phyloP scores from a whole-genome alignment of 768 basidiomycete genomes.

The Phanerochaete sordida region DNA sequence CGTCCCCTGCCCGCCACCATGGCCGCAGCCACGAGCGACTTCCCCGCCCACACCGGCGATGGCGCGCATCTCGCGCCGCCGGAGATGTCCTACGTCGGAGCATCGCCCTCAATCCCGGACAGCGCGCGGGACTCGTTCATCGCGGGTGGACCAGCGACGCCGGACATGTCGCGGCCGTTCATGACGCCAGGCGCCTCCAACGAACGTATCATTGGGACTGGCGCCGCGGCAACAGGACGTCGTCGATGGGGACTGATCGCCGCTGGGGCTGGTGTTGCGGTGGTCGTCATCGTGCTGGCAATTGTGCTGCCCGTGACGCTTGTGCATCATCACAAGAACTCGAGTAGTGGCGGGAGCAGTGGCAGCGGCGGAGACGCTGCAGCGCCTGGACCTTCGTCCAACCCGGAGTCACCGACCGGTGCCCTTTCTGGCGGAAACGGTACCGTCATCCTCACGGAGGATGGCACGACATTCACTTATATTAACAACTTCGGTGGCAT shows the following conservation, averaged over 20 bases:
- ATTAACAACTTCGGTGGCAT: conserved; percentile 71
- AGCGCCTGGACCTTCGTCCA: conserved; percentile 8
- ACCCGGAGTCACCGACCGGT: conserved; percentile 23
- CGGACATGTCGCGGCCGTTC: conserved; percentile 14
- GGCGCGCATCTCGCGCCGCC: conserved; percentile 2
- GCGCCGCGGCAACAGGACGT: background rate
- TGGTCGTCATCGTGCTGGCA: conserved; percentile 24
- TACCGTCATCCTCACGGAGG: conserved; percentile 52
- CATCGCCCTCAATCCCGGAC: conserved; percentile 12
- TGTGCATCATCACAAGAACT: conserved; percentile 18
- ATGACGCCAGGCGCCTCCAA: conserved; percentile 8
- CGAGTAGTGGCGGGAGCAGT: background rate
- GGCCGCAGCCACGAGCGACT: background rate
- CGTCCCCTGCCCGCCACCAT: background rate
- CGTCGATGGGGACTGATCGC: conserved; percentile 10
- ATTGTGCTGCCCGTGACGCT: conserved; percentile 24
- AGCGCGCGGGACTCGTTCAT: conserved; percentile 18
- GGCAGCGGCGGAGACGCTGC: background rate
- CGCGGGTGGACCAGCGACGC: conserved; percentile 8
- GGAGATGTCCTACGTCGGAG: background rate
- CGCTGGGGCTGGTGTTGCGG: conserved; percentile 9
- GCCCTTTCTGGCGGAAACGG: conserved; percentile 62
- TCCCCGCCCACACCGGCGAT: background rate
- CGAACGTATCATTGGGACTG: background rate
- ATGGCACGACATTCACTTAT: conserved; percentile 75